Evolutionary conservation across 1,284 basidiomycete species (phyloP).

Genomic region (Naganishia sp.): DNA sequence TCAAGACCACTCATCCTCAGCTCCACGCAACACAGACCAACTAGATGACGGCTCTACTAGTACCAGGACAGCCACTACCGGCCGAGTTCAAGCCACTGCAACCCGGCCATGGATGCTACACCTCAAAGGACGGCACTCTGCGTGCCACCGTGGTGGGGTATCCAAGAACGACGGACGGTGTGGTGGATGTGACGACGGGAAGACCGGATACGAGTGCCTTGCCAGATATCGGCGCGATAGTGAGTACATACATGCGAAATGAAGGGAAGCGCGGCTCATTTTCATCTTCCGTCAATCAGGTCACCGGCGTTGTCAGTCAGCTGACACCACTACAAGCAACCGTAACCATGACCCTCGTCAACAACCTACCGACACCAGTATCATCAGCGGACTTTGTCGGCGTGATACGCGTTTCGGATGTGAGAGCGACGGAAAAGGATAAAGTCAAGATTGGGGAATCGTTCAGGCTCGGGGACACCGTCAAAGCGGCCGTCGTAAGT

Average conservation of each 20-base stretch:
- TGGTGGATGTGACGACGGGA: conserved; percentile 49
- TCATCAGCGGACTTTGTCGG: conserved; percentile 89
- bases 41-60: conserved; percentile 50
- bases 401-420: conserved; percentile 86
- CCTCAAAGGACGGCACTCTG: conserved; percentile 61
- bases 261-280: conserved; percentile 5
- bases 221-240: conserved; percentile 53
- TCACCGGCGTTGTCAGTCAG: conserved; percentile 56
- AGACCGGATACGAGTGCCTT: conserved; percentile 46
- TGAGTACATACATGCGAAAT: conserved; percentile 35
- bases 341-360: conserved; percentile 84
- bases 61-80: conserved; percentile 80
- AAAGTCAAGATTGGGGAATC: conserved; percentile 90
- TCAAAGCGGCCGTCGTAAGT: conserved; percentile 86
- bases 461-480: conserved; percentile 93
- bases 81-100: conserved; percentile 60
- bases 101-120: conserved; percentile 70
- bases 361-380: conserved; percentile 79
- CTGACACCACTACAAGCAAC: conserved; percentile 85
- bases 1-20: not conserved
- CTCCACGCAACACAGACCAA: no score
- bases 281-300: conserved; percentile 32
- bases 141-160: conserved; percentile 73
- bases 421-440: conserved; percentile 85
- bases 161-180: conserved; percentile 61